A percentile compares a stretch with the other conserved stretches of the same genome.
These are phyloP conservation scores for Huntiella decipiens DNA, from an alignment of 2,329 filamentous ascomycete genomes.

Conservation along the genomic window DNA sequence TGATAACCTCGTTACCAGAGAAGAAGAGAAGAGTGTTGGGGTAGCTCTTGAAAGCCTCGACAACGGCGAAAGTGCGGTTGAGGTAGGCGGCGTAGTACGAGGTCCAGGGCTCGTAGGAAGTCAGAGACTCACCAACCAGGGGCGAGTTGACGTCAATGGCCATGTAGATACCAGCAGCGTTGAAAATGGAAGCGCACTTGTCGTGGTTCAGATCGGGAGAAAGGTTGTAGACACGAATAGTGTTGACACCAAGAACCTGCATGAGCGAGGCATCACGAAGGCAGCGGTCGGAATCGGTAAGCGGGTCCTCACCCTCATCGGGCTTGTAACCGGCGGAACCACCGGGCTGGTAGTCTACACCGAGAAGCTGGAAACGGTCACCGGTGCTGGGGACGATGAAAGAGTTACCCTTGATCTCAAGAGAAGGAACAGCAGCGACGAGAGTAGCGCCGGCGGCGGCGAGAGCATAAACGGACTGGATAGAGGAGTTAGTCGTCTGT, in stretches of 20 bases:
- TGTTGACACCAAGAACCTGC: conserved; percentile 45
- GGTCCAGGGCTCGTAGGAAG: conserved; percentile 34
- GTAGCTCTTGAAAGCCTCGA: conserved; percentile 48
- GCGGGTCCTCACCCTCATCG: conserved; percentile 32
- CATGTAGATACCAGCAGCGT: conserved; percentile 50
- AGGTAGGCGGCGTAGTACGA: conserved; percentile 42
- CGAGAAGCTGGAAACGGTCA: conserved; percentile 45
- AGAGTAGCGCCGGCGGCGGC: conserved; percentile 33
- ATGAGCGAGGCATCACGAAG: conserved; percentile 46
- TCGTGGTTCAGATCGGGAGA: conserved; percentile 48
- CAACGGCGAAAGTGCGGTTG: conserved; percentile 47
- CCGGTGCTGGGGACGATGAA: conserved; percentile 41
- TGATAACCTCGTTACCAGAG: conserved; percentile 63
- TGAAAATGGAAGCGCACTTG: conserved; percentile 48
- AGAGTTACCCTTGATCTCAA: conserved; percentile 36
- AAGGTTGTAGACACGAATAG: conserved; percentile 52
- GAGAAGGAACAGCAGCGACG: conserved; percentile 35
- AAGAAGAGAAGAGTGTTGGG: conserved; percentile 56
- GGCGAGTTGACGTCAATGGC: conserved; percentile 51
- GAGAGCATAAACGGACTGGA: conserved; percentile 17
- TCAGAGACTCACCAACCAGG: conserved; percentile 36
- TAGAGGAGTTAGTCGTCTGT: background rate
- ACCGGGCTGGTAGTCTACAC: conserved; percentile 51
- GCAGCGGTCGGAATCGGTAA: conserved; percentile 39
- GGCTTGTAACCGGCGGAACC: conserved; percentile 44